Conservation (phyloP, 805 yeast genomes). For the Saccharomycopsis amapae region DNA sequence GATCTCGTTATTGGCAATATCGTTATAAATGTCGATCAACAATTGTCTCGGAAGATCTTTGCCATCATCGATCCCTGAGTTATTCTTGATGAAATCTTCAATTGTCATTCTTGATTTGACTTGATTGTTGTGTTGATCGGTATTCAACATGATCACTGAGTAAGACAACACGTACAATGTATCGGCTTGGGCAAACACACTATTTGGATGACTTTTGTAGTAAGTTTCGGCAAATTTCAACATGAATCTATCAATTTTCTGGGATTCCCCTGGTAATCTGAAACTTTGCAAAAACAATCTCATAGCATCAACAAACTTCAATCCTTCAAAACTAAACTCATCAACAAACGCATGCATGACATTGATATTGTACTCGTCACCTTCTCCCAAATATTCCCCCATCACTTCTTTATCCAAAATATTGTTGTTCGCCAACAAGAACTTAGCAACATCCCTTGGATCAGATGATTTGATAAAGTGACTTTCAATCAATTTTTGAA, state of each 20-base stretch:
- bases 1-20: conserved; percentile 79
- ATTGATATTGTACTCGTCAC: conserved; percentile 65
- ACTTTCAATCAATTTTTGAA: conserved; percentile 50
- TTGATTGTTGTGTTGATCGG: conserved; percentile 88
- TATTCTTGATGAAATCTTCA: conserved; percentile 80
- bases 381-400: conserved; percentile 92
- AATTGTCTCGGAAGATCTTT: conserved; percentile 72
- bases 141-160: conserved; percentile 87
- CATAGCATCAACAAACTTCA: conserved; percentile 77
- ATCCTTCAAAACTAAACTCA: conserved; percentile 63
- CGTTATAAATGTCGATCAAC: conserved; percentile 62
- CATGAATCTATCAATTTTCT: conserved; percentile 94
- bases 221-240: conserved; percentile 92
- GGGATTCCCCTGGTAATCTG: conserved; percentile 96
- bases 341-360: conserved; percentile 94
- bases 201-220: conserved; percentile 77
- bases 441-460: conserved; percentile 66
- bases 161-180: conserved; percentile 89
- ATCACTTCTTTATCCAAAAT: conserved; percentile 76
- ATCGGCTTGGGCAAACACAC: conserved; percentile 80
- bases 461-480: conserved; percentile 56
- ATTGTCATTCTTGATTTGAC: conserved; percentile 81
- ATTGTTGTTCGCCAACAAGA: conserved; percentile 59
- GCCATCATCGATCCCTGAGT: conserved; percentile 89
- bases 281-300: conserved; percentile 79